Evolutionary conservation across 108 stramenopile species (phyloP).

Genomic region (Schizochytrium sp.): DNA sequence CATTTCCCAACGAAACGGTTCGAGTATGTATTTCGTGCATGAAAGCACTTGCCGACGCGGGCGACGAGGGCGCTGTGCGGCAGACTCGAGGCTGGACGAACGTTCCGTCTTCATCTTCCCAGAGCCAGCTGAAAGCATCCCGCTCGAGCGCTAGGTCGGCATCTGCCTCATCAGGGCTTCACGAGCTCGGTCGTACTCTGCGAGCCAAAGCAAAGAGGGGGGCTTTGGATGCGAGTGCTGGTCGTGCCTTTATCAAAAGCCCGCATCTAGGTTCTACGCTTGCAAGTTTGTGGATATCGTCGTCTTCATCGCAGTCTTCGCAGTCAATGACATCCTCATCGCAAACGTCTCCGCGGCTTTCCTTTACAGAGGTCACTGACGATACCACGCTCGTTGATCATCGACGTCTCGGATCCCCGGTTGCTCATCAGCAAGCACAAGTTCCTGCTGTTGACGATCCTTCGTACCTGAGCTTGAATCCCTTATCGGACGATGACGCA

Average conservation of each 20-base stretch:
- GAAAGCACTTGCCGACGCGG: neutral
- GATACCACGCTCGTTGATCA: neutral
- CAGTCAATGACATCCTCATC: neutral
- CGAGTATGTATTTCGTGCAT: neutral
- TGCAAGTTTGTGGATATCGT: neutral
- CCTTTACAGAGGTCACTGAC: neutral
- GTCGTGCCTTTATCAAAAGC: too few species aligned
- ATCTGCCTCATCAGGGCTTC: too few species aligned
- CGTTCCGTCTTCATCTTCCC: neutral
- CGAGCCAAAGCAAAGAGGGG: too few species aligned
- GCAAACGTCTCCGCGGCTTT: neutral
- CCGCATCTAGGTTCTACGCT: neutral
- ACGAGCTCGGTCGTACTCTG: too few species aligned
- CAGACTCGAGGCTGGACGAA: neutral
- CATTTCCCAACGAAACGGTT: neutral
- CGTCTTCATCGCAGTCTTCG: neutral
- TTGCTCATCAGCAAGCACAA: neutral
- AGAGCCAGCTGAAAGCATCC: neutral
- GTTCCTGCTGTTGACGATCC: neutral
- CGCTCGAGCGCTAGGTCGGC: neutral
- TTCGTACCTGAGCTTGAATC: neutral
- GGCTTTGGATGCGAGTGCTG: too few species aligned
- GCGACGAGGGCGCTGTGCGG: neutral
- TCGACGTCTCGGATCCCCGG: neutral
- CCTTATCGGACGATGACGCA: neutral